Evolutionary conservation across 164 flowering plant species (phyloP), one percentile per base, ranked within the genome.

Genomic region (Piper betle): DNA sequence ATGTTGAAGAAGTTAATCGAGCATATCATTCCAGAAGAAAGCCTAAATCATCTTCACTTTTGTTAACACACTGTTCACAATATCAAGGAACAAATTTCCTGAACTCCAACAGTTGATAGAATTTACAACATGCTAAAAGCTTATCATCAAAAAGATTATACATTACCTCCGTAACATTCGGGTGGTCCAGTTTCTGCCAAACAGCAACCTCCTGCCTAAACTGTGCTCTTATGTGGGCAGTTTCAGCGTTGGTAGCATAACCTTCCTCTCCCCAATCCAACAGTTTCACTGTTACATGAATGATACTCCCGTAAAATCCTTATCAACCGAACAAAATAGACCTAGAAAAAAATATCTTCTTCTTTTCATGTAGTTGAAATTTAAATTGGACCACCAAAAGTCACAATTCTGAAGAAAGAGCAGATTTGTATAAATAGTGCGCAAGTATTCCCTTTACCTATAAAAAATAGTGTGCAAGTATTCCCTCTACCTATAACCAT

Each of bases 181-280:
- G 91, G 75, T 92, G 94, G 76, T 92, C 88, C 73, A 92, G 98
- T 70, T 87, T 89, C 59, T 89, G 88, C 96, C 98, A 92, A 43
- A 92, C 96, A 69, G 93, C 91, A 73, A 89, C 96, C 72, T 92
- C 98, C 75, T 85, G 89, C 60, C 65, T 74, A 75, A 92, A 92
- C 40, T 93, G 79, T 53, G 83, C 74, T 63, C 96, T 84, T 48
- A 89, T 81, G 64, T 82, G 76, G 66, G 91, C 84, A 65, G 81
- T 78, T 81, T 93, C 94, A 66, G 91, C 80, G 64, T 74, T 75
- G 18, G 87, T 87, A 68, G 86, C 80, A 63, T 78, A 54, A 52
- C 91, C 94, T 71, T 93, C 98, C 66, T 89, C 98, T 5, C 97
- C 98, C 97, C 98, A 93, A 53, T 93, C 97, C 81, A 93, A 74